phyloP scores from a whole-genome alignment of 768 basidiomycete species.

The Hericium rajendrae region DNA sequence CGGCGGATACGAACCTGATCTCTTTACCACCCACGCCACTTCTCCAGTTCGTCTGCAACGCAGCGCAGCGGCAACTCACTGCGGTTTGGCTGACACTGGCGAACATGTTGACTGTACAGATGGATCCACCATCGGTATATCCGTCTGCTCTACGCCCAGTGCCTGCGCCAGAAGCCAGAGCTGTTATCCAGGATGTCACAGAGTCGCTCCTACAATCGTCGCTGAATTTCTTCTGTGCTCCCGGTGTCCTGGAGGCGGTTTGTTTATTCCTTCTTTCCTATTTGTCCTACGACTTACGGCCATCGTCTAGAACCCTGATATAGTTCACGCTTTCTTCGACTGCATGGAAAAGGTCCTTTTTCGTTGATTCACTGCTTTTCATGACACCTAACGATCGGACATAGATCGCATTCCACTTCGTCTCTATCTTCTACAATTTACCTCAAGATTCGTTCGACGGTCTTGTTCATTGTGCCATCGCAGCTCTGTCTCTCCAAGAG shows the following conservation, averaged over 20 bases:
- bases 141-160: constrained; percentile 36
- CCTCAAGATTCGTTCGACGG: constrained; percentile 56
- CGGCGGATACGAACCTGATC: constrained; percentile 66
- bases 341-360: constrained; percentile 64
- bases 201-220: constrained; percentile 51
- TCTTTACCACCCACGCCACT: constrained; percentile 77
- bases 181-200: constrained; percentile 44
- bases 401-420: constrained; percentile 48
- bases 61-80: constrained; percentile 61
- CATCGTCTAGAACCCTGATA: constrained; percentile 68
- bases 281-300: not conserved
- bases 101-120: constrained; percentile 68
- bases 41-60: constrained; percentile 67
- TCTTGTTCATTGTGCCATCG: constrained; percentile 59
- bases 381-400: not conserved
- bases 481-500: constrained; percentile 65
- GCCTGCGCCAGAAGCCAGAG: constrained; percentile 45
- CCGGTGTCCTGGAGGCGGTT: constrained; percentile 64
- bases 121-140: constrained; percentile 61
- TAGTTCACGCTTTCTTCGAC: constrained; percentile 82
- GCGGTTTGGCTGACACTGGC: constrained; percentile 82
- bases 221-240: constrained; percentile 40
- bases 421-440: constrained; percentile 48
- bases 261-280: not conserved
- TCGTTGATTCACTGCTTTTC: not conserved